phyloP scores from a whole-genome alignment of 306 rosid species.

The Quercus aquifolioides region DNA sequence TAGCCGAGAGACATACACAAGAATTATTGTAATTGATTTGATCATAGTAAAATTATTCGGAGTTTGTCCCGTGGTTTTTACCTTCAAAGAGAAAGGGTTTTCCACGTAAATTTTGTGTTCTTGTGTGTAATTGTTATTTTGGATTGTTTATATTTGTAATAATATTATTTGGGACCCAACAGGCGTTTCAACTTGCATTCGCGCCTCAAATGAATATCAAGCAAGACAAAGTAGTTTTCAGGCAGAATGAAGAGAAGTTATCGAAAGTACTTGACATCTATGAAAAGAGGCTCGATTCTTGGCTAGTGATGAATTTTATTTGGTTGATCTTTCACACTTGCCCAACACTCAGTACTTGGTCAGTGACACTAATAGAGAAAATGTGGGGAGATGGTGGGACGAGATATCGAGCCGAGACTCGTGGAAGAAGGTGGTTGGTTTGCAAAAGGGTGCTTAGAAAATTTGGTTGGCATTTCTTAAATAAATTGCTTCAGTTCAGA shows the following conservation, averaged over 20 bases:
- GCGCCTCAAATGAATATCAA: conserved; percentile 76
- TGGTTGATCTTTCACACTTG: conserved; percentile 86
- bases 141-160: no score
- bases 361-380: conserved; percentile 31
- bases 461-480: background rate
- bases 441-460: conserved; percentile 33
- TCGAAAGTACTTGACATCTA: conserved; percentile 66
- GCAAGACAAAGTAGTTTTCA: conserved; percentile 50
- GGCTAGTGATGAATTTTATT: conserved; percentile 70
- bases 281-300: conserved; percentile 63
- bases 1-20: no score
- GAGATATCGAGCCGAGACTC: conserved; percentile 65
- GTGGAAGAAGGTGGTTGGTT: conserved; percentile 53
- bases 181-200: conserved; percentile 69
- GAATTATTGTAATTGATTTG: no score
- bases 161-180: no score
- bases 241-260: conserved; percentile 53
- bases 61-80: no score
- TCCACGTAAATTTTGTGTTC: no score
- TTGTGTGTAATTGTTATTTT: no score
- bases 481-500: background rate
- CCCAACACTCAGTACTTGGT: conserved; percentile 66
- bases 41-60: no score
- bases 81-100: no score
- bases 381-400: conserved; percentile 76